These are phyloP conservation scores for Aquilaria sinensis DNA, from an alignment of 345 rosid species.

Conservation along the genomic window DNA sequence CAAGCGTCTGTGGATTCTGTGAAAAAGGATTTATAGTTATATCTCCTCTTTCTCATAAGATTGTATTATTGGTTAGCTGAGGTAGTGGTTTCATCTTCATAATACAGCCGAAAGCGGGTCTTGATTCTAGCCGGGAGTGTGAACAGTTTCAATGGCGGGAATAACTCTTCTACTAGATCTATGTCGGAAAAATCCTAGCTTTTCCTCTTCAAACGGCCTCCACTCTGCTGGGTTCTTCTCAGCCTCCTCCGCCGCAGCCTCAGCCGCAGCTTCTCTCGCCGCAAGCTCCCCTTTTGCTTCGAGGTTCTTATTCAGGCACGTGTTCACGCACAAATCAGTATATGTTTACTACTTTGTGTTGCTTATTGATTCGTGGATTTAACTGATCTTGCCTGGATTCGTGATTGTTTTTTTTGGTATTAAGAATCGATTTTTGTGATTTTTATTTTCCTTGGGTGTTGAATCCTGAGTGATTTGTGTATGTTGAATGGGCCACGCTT, in stretches of 20 bases:
- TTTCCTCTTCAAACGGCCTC: slow-evolving; percentile 34
- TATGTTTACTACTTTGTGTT: slow-evolving; percentile 3
- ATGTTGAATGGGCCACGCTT: too few species aligned
- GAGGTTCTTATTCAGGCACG: slow-evolving; percentile 75
- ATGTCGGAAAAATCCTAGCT: slow-evolving; percentile 53
- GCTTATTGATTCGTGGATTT: not conserved
- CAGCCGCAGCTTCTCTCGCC: slow-evolving; percentile 55
- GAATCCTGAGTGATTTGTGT: too few species aligned
- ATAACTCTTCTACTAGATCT: slow-evolving; percentile 74
- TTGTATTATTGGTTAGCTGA: too few species aligned
- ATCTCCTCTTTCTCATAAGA: too few species aligned
- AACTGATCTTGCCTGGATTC: too few species aligned
- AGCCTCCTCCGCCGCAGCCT: slow-evolving; percentile 45
- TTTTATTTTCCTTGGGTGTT: too few species aligned
- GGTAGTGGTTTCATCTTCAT: not conserved
- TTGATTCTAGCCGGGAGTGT: not conserved
- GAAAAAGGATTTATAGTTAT: too few species aligned
- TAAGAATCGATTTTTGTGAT: too few species aligned
- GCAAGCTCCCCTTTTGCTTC: slow-evolving; percentile 73
- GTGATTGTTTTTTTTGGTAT: too few species aligned
- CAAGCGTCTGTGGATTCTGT: too few species aligned
- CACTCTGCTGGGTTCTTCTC: slow-evolving; percentile 54
- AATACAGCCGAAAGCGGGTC: slow-evolving; percentile 11
- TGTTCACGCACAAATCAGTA: not conserved
- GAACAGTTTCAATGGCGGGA: slow-evolving; percentile 62